phyloP scores from a whole-genome alignment of 306 rosid species.

The Begonia fuchsioides region DNA sequence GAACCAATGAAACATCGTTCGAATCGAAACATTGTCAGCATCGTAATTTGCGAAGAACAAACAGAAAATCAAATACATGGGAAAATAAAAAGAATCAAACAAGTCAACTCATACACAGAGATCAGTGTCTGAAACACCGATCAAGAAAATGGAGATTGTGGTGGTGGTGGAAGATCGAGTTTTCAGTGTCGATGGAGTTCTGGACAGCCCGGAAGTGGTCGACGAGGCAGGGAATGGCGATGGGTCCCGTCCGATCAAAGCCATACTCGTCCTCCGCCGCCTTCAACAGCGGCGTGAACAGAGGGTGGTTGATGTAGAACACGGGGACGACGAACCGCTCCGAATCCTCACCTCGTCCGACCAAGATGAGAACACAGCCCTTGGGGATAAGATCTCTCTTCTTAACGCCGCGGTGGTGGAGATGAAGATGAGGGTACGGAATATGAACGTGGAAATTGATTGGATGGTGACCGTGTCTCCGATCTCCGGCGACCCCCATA shows the following conservation, averaged over 20 bases:
- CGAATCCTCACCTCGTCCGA: constrained; percentile 63
- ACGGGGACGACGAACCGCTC: constrained; percentile 75
- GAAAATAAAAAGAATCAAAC: too few relatives aligned
- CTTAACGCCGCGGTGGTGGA: constrained; percentile 17
- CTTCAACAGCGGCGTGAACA: constrained; percentile 53
- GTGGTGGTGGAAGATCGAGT: constrained; percentile 11
- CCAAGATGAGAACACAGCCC: constrained; percentile 59
- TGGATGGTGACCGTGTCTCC: constrained; percentile 10
- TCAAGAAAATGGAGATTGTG: constrained; percentile 18
- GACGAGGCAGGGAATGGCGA: constrained; percentile 75
- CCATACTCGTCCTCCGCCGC: constrained; percentile 86
- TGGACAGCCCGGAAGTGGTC: constrained; percentile 65
- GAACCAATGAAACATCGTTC: too few relatives aligned
- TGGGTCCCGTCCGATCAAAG: constrained; percentile 73
- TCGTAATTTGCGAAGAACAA: too few relatives aligned
- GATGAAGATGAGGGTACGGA: constrained; percentile 23
- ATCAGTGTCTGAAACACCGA: too few relatives aligned
- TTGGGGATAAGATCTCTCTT: constrained; percentile 52
- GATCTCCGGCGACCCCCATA: constrained; percentile 24
- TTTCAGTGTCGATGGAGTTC: constrained; percentile 42
- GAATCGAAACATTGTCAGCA: too few relatives aligned
- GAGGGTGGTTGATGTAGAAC: constrained; percentile 73
- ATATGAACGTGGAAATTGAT: constrained; percentile 41
- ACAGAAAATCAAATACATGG: too few relatives aligned
- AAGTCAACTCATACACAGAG: too few relatives aligned